Conservation (phyloP, 176 grass and related monocot genomes). For the Oryza glaberrima region DNA sequence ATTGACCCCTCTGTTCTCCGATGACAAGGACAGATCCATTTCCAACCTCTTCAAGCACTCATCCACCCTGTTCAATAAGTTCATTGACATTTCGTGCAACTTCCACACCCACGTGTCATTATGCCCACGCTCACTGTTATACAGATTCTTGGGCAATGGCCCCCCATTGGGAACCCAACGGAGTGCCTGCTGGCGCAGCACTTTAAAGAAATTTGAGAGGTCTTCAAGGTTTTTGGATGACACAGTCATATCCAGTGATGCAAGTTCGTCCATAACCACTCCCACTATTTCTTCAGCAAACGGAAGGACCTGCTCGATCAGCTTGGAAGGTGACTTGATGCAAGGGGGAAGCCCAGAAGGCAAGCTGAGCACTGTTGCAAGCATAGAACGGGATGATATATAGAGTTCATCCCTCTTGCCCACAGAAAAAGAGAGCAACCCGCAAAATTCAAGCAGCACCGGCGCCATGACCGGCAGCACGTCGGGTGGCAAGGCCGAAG, state of each 20-base stretch:
- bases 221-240: slow-evolving; percentile 57
- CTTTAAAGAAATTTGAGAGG: slow-evolving; percentile 77
- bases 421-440: slow-evolving; percentile 48
- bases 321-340: slow-evolving; percentile 44
- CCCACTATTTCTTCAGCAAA: slow-evolving; percentile 67
- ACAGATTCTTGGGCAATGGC: slow-evolving; percentile 53
- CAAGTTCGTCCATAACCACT: slow-evolving; percentile 52
- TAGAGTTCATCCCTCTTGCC: slow-evolving; percentile 68
- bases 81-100: slow-evolving; percentile 57
- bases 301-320: slow-evolving; percentile 67
- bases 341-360: slow-evolving; percentile 21
- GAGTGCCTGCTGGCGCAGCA: slow-evolving; percentile 52
- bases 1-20: slow-evolving; percentile 46
- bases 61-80: slow-evolving; percentile 67
- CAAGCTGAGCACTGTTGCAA: slow-evolving; percentile 59
- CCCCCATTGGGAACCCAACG: slow-evolving; percentile 47
- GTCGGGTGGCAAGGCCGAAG: slow-evolving; percentile 39
- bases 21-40: slow-evolving; percentile 56
- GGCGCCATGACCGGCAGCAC: slow-evolving; percentile 47
- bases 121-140: slow-evolving; percentile 58
- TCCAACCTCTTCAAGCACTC: slow-evolving; percentile 69
- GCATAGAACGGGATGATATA: slow-evolving; percentile 51
- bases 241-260: slow-evolving; percentile 56
- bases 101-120: slow-evolving; percentile 63
- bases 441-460: slow-evolving; percentile 74